Evolutionary conservation across 2,329 filamentous ascomycete species (phyloP).

Genomic region (Aspergillus sp.): DNA sequence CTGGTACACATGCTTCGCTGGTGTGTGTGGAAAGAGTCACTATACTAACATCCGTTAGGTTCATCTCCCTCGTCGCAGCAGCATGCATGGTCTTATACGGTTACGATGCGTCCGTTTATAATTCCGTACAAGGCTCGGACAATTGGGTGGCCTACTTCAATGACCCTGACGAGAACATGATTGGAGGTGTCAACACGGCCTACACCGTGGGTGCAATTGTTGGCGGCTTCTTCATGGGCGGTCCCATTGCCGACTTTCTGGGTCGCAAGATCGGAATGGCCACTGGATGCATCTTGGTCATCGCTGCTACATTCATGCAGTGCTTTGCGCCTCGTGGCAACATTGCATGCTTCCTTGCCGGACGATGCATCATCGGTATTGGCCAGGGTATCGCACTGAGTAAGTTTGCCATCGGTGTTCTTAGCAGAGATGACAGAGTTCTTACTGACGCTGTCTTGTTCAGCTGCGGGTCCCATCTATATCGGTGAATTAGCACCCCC

Average conservation of each 20-base stretch:
- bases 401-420: conserved; percentile 29
- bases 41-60: conserved; percentile 44
- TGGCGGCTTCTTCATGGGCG: conserved; percentile 68
- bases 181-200: conserved; percentile 65
- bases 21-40: background rate
- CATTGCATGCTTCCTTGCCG: conserved; percentile 67
- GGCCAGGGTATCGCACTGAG: conserved; percentile 69
- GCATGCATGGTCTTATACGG: conserved; percentile 75
- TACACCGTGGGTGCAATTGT: conserved; percentile 72
- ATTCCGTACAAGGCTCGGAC: conserved; percentile 67
- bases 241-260: conserved; percentile 62
- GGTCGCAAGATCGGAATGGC: conserved; percentile 68
- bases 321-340: conserved; percentile 62
- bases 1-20: conserved; percentile 23
- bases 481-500: conserved; percentile 68
- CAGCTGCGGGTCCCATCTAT: conserved; percentile 68
- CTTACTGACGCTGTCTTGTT: conserved; percentile 4
- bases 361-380: conserved; percentile 68
- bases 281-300: conserved; percentile 63
- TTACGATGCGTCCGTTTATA: conserved; percentile 74
- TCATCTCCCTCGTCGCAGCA: conserved; percentile 68
- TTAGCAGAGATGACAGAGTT: background rate
- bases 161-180: conserved; percentile 43
- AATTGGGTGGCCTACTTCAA: conserved; percentile 69
- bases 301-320: conserved; percentile 70